Base-by-base conservation (phyloP, 1,284 basidiomycete genomes). In the Boletus semigastroideus region DNA sequence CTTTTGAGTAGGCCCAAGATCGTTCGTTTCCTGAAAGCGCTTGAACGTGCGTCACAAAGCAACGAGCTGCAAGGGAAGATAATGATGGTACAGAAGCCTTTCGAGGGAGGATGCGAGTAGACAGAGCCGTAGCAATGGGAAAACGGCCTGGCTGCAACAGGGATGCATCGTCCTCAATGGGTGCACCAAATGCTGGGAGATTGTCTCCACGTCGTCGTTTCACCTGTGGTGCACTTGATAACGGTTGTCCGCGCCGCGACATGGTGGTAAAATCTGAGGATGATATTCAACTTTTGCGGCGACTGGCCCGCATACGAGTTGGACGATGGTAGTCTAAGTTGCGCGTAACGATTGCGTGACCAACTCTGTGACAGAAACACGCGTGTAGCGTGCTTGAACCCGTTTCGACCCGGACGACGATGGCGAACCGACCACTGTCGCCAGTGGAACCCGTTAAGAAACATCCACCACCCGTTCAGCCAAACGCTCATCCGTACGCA, bases 61-160 rank as follows among this genome's bases (percentile, higher is more conserved):
- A 63, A 17, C 77, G 75, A 8, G 76, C 74, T 57, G 80, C 84
- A 22, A 84, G 58, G 0, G 72, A 71, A 5, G 74, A 65, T n/a
- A 86, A 65, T 0, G 79, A 57, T 0, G 77, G 78, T 10, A 80
- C 58, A 16, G 59, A 56, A 9, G 39, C 53, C 13, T 58, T 60
- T 13, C 52, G 56, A 3, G 69, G 67, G 19, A 78, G 51, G 14
- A 41, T 49, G 6, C 84, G 76, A 14, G 66, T 74, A 5, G 82
- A 84, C 44, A 78, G 70, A 2, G 76, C 77, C 16, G 78, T 73
- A 4, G 82, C 79, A 1, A 81, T 78, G 2, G 79, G 76, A 16
- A 71, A 70, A 3, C 67, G 44, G 46, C 62, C 61, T 59, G 72
- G 62, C 46, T 60, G 64, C 39, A 59, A 62, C 27, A 61, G 69